Evolutionary conservation across 75 land plant genomes (phyloP).

Genomic region (Azolla pinnata): DNA sequence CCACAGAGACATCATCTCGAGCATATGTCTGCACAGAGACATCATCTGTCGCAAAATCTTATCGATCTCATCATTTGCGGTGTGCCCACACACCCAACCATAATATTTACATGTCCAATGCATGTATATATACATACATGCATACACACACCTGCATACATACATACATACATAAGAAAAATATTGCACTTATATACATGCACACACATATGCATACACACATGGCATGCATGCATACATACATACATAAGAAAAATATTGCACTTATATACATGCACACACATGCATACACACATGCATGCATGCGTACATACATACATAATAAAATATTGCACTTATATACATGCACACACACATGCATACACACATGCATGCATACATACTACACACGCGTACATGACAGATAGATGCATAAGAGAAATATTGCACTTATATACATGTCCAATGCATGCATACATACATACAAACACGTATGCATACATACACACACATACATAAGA

Average conservation of each 20-base stretch:
- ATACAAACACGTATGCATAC: constrained; percentile 2
- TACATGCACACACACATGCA: background rate
- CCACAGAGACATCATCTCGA: too few species aligned
- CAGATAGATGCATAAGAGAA: background rate
- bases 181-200: background rate
- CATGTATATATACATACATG: background rate
- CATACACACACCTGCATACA: background rate
- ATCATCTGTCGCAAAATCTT: too few species aligned
- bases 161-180: background rate
- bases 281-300: background rate
- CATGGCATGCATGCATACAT: background rate
- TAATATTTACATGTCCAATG: background rate
- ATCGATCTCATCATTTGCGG: too few species aligned
- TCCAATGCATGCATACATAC: too few species aligned
- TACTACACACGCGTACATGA: too few species aligned
- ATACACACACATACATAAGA: background rate
- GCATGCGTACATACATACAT: background rate
- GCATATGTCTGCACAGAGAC: too few species aligned
- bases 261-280: background rate
- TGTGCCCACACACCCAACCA: background rate
- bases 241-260: background rate
- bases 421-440: background rate
- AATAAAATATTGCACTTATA: background rate
- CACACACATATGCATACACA: background rate
- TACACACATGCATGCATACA: background rate